Base-by-base conservation (phyloP, 2,329 filamentous ascomycete species). In the Exophiala aquamarina region DNA sequence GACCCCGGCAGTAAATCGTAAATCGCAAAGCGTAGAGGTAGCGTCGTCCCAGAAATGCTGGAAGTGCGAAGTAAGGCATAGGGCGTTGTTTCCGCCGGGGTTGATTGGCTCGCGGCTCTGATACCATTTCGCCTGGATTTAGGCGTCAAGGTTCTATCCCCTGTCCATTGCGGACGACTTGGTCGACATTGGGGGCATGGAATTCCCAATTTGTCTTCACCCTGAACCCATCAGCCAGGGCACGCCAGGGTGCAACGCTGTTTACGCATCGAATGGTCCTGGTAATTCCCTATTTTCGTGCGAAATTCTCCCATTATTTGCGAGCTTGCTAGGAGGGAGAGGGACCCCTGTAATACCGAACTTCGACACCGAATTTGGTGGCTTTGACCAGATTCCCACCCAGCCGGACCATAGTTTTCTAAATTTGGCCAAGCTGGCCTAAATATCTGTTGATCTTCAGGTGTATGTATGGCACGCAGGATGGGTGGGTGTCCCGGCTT, bases 81-180 rank as follows among this genome's bases (percentile, higher is more conserved):
- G 31, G 26, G 10, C 28, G 39, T 41, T 34, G 34, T 39, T 21
- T 39, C 28, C 14, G 32, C 29, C 4, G 40, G 31, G 8, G 23
- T 9, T 35, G 17, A 55, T 55, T 55, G 52, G 52, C 20, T 47
- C 45, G 41, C 40, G 39, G 45, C 40, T 43, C 23, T 39, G 31
- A 38, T 44, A 38, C 31, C 49, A 49, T 40, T 44, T 49, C 49
- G 49, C 48, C 46, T 51, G 46, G 47, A 44, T 41, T 55, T 49
- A 50, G 52, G 52, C 52, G 36, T 47, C 52, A 55, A 36, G 37
- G 23, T 29, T 49, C 29, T 32, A 20, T 41, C 34, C 41, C 29
- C 36, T 38, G 39, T 46, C 52, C 45, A 55, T 41, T 55, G 46
- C 34, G 39, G 47, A 41, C 44, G 26, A 44, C 37, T 44, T 45